These are phyloP conservation scores for Grosmannia serpens DNA, from an alignment of 2,329 filamentous ascomycete species.

Conservation along the genomic window DNA sequence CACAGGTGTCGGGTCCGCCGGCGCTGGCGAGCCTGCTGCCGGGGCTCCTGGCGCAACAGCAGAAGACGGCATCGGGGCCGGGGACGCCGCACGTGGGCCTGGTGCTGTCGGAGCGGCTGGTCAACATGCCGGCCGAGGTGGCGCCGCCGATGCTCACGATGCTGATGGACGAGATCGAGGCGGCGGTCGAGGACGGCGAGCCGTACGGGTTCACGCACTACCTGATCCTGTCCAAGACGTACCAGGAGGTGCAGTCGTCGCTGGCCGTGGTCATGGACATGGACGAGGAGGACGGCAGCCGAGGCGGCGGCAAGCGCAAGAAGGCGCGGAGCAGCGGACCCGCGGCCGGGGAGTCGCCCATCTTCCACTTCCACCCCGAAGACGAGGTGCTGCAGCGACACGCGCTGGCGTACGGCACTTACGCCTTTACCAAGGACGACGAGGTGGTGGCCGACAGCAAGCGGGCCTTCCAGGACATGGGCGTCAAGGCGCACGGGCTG, in stretches of 20 bases:
- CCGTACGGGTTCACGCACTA: conserved; percentile 92
- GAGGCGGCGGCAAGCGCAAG: conserved; percentile 32
- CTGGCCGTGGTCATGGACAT: conserved; percentile 37
- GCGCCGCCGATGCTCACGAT: conserved; percentile 90
- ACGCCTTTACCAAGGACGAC: conserved; percentile 69
- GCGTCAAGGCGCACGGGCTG: conserved; percentile 72
- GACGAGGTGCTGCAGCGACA: conserved; percentile 79
- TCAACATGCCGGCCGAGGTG: conserved; percentile 94
- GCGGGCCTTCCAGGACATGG: conserved; percentile 86
- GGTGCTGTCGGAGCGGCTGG: conserved; percentile 81
- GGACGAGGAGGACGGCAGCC: conserved; percentile 50
- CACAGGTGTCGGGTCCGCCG: conserved; percentile 40
- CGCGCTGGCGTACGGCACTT: conserved; percentile 57
- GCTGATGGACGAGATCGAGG: conserved; percentile 83
- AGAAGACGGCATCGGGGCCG: conserved; percentile 22
- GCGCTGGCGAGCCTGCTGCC: conserved; percentile 27
- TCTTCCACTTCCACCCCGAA: conserved; percentile 91
- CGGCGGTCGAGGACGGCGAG: conserved; percentile 79
- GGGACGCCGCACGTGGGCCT: conserved; percentile 54
- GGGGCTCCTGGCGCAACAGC: conserved; percentile 33
- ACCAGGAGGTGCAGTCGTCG: conserved; percentile 73
- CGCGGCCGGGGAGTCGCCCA: conserved; percentile 32
- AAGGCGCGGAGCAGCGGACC: conserved; percentile 35
- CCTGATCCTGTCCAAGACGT: conserved; percentile 83
- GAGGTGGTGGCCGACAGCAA: conserved; percentile 82